Evolutionary conservation across 1,139 yeast species (phyloP).

Genomic region (Scheffersomyces segobiensis): DNA sequence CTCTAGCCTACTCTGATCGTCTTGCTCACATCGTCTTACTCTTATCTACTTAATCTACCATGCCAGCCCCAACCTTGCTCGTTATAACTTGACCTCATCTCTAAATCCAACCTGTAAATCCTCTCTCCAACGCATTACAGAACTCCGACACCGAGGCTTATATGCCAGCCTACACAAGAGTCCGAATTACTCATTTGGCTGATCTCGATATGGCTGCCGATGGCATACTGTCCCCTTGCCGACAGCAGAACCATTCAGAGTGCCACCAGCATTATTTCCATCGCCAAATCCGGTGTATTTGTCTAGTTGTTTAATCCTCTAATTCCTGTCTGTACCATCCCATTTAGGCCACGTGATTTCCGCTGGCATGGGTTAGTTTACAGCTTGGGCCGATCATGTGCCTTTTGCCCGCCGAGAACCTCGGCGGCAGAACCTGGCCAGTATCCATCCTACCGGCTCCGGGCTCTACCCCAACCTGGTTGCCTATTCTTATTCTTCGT

Average conservation of each 20-base stretch:
- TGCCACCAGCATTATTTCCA: not conserved
- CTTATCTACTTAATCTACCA: too few species aligned
- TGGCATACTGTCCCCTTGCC: not conserved
- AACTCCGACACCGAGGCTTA: constrained; percentile 22
- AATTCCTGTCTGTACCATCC: not conserved
- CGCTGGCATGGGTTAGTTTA: too few species aligned
- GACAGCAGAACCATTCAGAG: not conserved
- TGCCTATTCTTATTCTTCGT: not conserved
- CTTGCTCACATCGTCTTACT: too few species aligned
- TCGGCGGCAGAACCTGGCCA: not conserved
- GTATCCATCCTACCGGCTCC: not conserved
- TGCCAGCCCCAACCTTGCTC: too few species aligned
- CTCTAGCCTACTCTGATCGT: not conserved
- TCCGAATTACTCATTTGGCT: not conserved
- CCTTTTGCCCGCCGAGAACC: not conserved
- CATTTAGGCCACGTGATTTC: not conserved
- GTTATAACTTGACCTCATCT: not conserved
- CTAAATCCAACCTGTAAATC: not conserved
- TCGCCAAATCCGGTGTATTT: not conserved
- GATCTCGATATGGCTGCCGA: constrained; percentile 9
- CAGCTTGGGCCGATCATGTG: not conserved
- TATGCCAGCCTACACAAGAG: not conserved
- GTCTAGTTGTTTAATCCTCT: not conserved
- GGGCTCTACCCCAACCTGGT: not conserved
- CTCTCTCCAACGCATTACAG: constrained; percentile 12